Percentiles rank a stretch among this genome's conserved stretches.
Conservation (phyloP, 176 grass and related monocot genomes). For the Bolboschoenus planiculmis region DNA sequence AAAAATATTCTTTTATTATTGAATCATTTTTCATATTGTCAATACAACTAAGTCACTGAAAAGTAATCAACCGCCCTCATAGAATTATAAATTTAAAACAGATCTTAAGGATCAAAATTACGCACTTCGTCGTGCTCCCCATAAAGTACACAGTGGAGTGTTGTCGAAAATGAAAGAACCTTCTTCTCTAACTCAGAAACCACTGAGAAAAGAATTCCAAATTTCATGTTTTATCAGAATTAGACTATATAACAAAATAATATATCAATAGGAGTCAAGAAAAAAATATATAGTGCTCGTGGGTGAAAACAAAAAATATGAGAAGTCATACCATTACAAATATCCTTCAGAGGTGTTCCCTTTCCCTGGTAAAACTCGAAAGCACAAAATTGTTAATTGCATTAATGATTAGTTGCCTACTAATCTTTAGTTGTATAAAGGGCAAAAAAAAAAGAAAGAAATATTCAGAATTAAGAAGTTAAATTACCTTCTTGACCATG, state of each 20-base stretch:
- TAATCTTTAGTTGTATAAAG: not conserved
- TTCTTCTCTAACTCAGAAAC: slow-evolving; percentile 33
- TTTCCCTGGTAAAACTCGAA: slow-evolving; percentile 9
- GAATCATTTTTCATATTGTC: not conserved
- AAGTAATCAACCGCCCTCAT: not conserved
- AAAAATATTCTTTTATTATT: not conserved
- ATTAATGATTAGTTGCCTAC: not conserved
- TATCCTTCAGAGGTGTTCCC: slow-evolving; percentile 20
- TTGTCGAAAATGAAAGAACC: slow-evolving; percentile 23
- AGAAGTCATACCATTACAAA: not conserved
- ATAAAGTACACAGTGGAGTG: slow-evolving; percentile 27
- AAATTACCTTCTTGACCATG: slow-evolving; percentile 6
- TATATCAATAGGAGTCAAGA: not conserved
- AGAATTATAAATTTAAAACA: not conserved
- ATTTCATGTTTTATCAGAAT: slow-evolving; percentile 9
- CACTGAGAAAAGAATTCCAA: slow-evolving; percentile 26
- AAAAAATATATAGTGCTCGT: not conserved
- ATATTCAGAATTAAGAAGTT: not conserved
- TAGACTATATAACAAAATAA: not conserved
- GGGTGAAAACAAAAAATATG: not conserved
- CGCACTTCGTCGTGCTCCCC: slow-evolving; percentile 1
- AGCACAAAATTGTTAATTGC: not conserved
- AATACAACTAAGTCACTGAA: not conserved
- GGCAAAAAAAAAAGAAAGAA: not conserved
- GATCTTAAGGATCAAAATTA: not conserved